Conservation (phyloP, 1,139 yeast genomes). For the Pichia sp. region DNA sequence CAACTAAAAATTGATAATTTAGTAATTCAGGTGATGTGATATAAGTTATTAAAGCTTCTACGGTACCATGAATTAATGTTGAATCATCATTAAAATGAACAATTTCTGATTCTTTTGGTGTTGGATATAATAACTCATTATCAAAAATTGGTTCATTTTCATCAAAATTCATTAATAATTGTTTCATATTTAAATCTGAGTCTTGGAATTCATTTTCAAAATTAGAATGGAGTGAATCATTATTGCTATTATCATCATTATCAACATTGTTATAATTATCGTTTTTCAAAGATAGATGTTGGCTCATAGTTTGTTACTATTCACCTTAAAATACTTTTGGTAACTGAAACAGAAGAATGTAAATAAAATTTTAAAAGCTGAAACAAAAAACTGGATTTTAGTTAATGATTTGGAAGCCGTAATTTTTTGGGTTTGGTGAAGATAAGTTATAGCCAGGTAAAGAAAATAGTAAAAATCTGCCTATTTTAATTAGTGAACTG, state of each 20-base stretch:
- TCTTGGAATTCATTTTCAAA: too few relatives aligned
- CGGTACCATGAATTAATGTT: conserved; percentile 22
- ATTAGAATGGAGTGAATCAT: neutral
- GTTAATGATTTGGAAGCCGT: too few relatives aligned
- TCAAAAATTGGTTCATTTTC: conserved; percentile 30
- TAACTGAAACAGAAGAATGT: too few relatives aligned
- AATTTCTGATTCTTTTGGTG: conserved; percentile 27
- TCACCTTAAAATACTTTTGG: too few relatives aligned
- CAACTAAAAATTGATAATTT: conserved; percentile 73
- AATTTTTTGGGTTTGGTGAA: too few relatives aligned
- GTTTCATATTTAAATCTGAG: conserved; percentile 14
- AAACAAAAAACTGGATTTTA: too few relatives aligned
- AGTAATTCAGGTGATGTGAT: conserved; percentile 74
- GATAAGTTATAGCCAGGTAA: too few relatives aligned
- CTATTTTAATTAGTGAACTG: too few relatives aligned
- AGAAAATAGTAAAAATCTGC: too few relatives aligned
- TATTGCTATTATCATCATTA: neutral
- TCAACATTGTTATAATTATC: neutral
- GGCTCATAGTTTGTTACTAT: neutral
- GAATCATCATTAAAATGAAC: conserved; percentile 20
- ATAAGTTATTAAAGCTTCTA: conserved; percentile 58
- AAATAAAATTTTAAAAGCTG: too few relatives aligned
- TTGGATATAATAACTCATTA: conserved; percentile 27
- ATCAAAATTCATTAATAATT: conserved; percentile 24
- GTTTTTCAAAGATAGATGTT: neutral